Conservation (phyloP, 805 yeast species). For the Pichia phayaonensis region DNA sequence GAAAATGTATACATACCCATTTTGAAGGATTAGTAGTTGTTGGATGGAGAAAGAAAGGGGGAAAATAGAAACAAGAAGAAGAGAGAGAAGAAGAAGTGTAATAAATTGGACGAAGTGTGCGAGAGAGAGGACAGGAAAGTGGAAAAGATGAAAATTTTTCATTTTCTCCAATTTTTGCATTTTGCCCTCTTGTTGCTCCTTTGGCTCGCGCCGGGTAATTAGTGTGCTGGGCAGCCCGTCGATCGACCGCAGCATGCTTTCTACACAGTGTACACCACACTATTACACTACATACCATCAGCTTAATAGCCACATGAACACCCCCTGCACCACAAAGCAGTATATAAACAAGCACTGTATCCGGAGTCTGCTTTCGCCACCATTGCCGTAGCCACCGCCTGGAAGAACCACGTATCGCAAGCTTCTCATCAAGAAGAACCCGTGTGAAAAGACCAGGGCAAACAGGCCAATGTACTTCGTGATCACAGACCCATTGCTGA, state of each 20-base stretch:
- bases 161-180: not conserved
- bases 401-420: conserved; percentile 64
- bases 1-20: conserved; percentile 9
- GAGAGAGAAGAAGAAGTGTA: conserved; percentile 1
- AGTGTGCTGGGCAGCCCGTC: not conserved
- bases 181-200: not conserved
- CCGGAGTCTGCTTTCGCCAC: conserved; percentile 62
- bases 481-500: conserved; percentile 28
- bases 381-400: conserved; percentile 34
- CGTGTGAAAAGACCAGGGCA: conserved; percentile 49
- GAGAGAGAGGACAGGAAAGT: not conserved
- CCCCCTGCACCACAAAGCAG: conserved; percentile 72
- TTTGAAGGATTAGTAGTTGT: conserved; percentile 8
- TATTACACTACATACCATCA: conserved; percentile 5
- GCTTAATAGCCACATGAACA: conserved; percentile 65
- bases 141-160: not conserved
- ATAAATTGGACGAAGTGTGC: not conserved
- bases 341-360: conserved; percentile 83
- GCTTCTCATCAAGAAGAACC: conserved; percentile 61
- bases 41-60: not conserved
- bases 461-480: conserved; percentile 29
- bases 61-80: not conserved
- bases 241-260: not conserved
- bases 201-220: not conserved
- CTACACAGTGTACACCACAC: not conserved